Conservation (phyloP, 768 basidiomycete genomes). For the Steccherinum ochraceum region DNA sequence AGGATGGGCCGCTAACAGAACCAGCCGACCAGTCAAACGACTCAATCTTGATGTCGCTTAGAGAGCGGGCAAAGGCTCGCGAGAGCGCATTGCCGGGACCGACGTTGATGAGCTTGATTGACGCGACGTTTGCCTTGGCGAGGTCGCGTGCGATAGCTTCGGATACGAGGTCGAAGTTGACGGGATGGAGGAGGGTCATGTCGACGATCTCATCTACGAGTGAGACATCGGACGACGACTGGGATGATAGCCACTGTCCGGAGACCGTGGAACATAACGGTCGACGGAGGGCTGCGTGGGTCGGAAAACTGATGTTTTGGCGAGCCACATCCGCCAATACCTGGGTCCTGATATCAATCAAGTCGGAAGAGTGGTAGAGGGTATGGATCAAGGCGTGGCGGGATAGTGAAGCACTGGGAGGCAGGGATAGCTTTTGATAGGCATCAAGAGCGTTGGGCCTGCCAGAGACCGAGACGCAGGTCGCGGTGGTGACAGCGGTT, state of each 20-base stretch:
- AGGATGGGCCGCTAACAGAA: neutral
- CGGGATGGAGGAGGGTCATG: slow-evolving; percentile 13
- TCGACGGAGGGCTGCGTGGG: neutral
- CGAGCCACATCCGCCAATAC: slow-evolving; percentile 7
- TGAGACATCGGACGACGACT: neutral
- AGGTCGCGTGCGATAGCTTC: neutral
- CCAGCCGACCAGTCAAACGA: neutral
- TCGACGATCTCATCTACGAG: slow-evolving; percentile 10
- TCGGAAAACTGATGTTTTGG: slow-evolving; percentile 6
- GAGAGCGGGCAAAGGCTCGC: too few species aligned
- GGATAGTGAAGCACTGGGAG: neutral
- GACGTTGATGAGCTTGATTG: slow-evolving; percentile 6
- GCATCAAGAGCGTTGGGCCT: slow-evolving; percentile 5
- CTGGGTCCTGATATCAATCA: slow-evolving; percentile 3
- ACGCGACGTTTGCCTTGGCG: neutral
- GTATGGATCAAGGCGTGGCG: slow-evolving; percentile 9
- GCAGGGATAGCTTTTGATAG: slow-evolving; percentile 8
- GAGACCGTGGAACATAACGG: slow-evolving; percentile 9
- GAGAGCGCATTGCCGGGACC: slow-evolving; percentile 13
- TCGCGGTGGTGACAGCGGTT: slow-evolving; percentile 10
- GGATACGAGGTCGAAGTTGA: slow-evolving; percentile 14
- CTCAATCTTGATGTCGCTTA: neutral
- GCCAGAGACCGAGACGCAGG: slow-evolving; percentile 13
- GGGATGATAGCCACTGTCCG: slow-evolving; percentile 2
- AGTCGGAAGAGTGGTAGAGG: slow-evolving; percentile 10